These are phyloP conservation scores for Wickerhamomyces silvicola DNA, from an alignment of 805 yeast genomes.

Conservation along the genomic window DNA sequence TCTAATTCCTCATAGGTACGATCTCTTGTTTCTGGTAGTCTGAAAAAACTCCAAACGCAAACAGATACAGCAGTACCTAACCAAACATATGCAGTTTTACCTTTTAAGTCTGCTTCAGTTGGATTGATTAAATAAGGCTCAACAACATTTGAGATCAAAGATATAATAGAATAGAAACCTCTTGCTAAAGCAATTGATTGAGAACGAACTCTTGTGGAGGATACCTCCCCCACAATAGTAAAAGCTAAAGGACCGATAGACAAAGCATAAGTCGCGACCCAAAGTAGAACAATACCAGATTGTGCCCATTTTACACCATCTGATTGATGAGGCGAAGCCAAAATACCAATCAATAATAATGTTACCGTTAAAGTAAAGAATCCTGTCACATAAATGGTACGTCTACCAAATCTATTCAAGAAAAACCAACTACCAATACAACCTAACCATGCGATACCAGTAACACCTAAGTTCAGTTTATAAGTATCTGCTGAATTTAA, in stretches of 20 bases:
- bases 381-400: conserved; percentile 25
- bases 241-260: conserved; percentile 35
- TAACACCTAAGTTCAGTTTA: conserved; percentile 28
- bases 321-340: conserved; percentile 12
- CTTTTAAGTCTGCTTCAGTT: conserved; percentile 38
- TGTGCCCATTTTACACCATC: conserved; percentile 16
- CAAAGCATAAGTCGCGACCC: conserved; percentile 26
- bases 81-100: conserved; percentile 45
- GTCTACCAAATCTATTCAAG: conserved; percentile 25
- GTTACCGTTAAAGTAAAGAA: conserved; percentile 15
- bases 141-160: conserved; percentile 30
- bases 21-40: conserved; percentile 53
- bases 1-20: conserved; percentile 59
- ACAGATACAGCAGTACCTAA: conserved; percentile 11
- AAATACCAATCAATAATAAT: conserved; percentile 11
- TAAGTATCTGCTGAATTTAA: conserved; percentile 27
- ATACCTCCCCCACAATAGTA: conserved; percentile 31
- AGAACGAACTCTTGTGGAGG: conserved; percentile 34
- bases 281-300: conserved; percentile 12
- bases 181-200: conserved; percentile 31
- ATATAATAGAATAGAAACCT: conserved; percentile 24
- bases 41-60: conserved; percentile 39
- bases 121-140: conserved; percentile 48
- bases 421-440: conserved; percentile 27
- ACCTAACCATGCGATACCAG: conserved; percentile 27